These are phyloP conservation scores for Microcera coccophila DNA, from an alignment of 2,329 filamentous ascomycete species.

Conservation along the genomic window DNA sequence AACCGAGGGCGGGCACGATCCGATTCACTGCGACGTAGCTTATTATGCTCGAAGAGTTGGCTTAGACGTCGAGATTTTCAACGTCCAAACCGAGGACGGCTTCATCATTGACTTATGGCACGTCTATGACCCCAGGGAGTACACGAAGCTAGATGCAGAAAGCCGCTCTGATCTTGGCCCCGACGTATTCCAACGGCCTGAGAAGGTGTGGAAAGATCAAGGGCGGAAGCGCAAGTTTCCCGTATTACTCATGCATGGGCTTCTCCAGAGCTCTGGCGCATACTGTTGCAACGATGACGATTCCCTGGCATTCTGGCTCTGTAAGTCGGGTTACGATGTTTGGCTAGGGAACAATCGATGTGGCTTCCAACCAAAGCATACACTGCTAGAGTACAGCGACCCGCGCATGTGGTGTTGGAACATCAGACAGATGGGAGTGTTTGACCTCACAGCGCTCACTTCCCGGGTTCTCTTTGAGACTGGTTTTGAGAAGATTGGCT, in stretches of 20 bases:
- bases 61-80: slow-evolving; percentile 75
- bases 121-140: slow-evolving; percentile 77
- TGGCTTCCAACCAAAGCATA: slow-evolving; percentile 76
- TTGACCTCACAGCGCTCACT: slow-evolving; percentile 78
- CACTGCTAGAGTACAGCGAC: slow-evolving; percentile 65
- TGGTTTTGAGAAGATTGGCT: slow-evolving; percentile 74
- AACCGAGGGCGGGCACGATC: slow-evolving; percentile 76
- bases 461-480: slow-evolving; percentile 79
- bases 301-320: slow-evolving; percentile 85
- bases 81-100: slow-evolving; percentile 89
- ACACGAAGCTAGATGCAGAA: slow-evolving; percentile 50
- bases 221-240: slow-evolving; percentile 63
- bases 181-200: slow-evolving; percentile 52
- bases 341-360: slow-evolving; percentile 95
- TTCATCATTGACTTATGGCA: slow-evolving; percentile 90
- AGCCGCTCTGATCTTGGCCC: slow-evolving; percentile 53
- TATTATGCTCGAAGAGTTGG: slow-evolving; percentile 89
- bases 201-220: slow-evolving; percentile 35
- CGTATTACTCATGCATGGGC: slow-evolving; percentile 79
- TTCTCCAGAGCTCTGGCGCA: slow-evolving; percentile 82
- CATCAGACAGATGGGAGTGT: slow-evolving; percentile 86
- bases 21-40: slow-evolving; percentile 69
- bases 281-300: slow-evolving; percentile 89
- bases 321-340: slow-evolving; percentile 88
- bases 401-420: slow-evolving; percentile 98